Evolutionary conservation across 768 basidiomycete genomes (phyloP), one percentile per base, ranked within the genome.

Genomic region (Arthromyces matolae): DNA sequence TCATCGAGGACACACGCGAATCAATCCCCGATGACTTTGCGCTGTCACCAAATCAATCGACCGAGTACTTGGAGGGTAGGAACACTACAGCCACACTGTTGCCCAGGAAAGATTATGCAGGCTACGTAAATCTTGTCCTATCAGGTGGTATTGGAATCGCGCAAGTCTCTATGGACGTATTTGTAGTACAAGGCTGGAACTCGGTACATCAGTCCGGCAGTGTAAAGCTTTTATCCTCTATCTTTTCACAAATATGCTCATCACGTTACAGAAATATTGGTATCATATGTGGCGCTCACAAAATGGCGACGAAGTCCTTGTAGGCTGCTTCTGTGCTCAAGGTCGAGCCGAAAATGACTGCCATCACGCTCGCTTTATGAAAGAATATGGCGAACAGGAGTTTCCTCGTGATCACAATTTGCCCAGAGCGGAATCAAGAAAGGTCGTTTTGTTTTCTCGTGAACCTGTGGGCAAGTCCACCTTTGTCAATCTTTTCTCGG

Each of bases 181-280:
- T 49, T 42, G 47, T 42, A 16, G 47, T 42, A 7, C 47, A 49
- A 36, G 41, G 47, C 12, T 49, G 47, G 41, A 23, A 49, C 16
- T 16, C 35, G 5, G 5, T 37, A 9, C 13, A 24, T 2, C 10
- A 23, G 18, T 42, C n/a, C 27, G 42, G 20, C 4, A 35, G 20
- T 9, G 40, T 43, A 40, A 27, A 38, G 14, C 14, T 14, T 31
- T 31, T 31, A 31, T 31, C 8, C 29, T 8, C 29, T 31, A 8
- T 8, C 14, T 8, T 8, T 31, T 31, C 8, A 8, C 8, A 31
- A 5, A 4, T 33, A 3, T 31, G 28, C 24, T 18, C 39, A 29
- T 22, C 10, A 28, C 13, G 27, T 47, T 5, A 8, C 24, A 49
- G 47, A 12, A 18, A 32, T 32, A 8, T 1, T 49, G 47, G 47